Conservation (phyloP, 1,139 yeast genomes). For the Pichia sp. region DNA sequence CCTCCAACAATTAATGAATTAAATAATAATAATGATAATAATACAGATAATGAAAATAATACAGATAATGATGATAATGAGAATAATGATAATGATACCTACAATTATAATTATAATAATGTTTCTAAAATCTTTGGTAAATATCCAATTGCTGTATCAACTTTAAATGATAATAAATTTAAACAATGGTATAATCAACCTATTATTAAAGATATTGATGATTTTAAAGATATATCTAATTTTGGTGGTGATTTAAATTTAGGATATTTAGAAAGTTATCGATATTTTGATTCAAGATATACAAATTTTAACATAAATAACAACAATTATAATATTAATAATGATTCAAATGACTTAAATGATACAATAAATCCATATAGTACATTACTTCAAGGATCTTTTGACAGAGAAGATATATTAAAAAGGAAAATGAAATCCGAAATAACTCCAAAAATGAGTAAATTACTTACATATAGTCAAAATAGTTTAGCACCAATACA, state of each 20-base stretch:
- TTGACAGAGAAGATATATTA: slow-evolving; percentile 11
- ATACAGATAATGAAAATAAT: background rate
- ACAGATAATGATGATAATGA: slow-evolving; percentile 3
- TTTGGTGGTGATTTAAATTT: slow-evolving; percentile 13
- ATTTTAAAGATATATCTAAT: slow-evolving; percentile 7
- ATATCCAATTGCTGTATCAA: slow-evolving; percentile 9
- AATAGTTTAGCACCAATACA: background rate
- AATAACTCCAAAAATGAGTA: background rate
- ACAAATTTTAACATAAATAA: background rate
- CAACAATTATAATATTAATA: background rate
- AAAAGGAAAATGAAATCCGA: background rate
- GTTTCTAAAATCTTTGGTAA: slow-evolving; percentile 6
- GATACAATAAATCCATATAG: background rate
- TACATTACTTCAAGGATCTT: slow-evolving; percentile 9
- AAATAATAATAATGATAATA: background rate
- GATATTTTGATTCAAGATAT: slow-evolving; percentile 4
- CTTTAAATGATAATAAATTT: background rate
- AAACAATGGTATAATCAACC: slow-evolving; percentile 22
- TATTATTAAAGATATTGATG: slow-evolving; percentile 24
- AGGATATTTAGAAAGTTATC: slow-evolving; percentile 14
- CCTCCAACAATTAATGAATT: slow-evolving; percentile 9
- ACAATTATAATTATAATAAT: background rate
- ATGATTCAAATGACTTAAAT: background rate
- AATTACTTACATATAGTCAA: slow-evolving; percentile 2
- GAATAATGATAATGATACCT: background rate